Percentiles rank a stretch among this genome's conserved stretches.
phyloP scores from a whole-genome alignment of 1,139 yeast species.

The Hyphopichia burtonii region DNA sequence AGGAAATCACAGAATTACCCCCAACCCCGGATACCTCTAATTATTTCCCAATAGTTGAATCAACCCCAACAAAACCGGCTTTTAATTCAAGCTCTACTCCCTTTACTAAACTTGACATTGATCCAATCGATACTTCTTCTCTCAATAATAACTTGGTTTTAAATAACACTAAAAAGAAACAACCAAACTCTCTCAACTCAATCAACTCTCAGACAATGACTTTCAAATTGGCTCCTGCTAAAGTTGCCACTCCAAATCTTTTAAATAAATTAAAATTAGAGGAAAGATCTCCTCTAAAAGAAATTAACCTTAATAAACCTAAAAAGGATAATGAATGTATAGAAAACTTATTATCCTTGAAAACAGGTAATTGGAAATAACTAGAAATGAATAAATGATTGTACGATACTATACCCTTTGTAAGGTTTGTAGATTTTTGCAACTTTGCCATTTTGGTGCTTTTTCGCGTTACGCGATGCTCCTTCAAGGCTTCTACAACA shows the following conservation, averaged over 20 bases:
- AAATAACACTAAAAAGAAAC: slow-evolving; percentile 40
- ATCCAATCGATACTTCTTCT: slow-evolving; percentile 8
- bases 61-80: slow-evolving; percentile 27
- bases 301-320: slow-evolving; percentile 17
- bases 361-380: slow-evolving; percentile 38
- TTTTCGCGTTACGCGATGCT: too few relatives aligned
- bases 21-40: slow-evolving; percentile 27
- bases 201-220: slow-evolving; percentile 36
- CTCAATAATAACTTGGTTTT: slow-evolving; percentile 19
- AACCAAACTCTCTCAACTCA: slow-evolving; percentile 35
- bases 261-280: slow-evolving; percentile 9
- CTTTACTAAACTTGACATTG: slow-evolving; percentile 18
- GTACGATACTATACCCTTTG: too few relatives aligned
- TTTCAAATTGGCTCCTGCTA: slow-evolving; percentile 38
- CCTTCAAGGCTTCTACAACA: too few relatives aligned
- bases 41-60: slow-evolving; percentile 6
- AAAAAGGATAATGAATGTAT: slow-evolving; percentile 32
- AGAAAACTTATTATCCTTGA: slow-evolving; percentile 43
- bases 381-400: not conserved
- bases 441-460: too few relatives aligned
- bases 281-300: slow-evolving; percentile 30
- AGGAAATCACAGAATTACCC: slow-evolving; percentile 46
- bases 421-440: too few relatives aligned
- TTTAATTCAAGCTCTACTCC: slow-evolving; percentile 13
- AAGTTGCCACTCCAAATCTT: slow-evolving; percentile 9